Conservation (phyloP, 257 asterid genomes). For the Buddleja alternifolia region DNA sequence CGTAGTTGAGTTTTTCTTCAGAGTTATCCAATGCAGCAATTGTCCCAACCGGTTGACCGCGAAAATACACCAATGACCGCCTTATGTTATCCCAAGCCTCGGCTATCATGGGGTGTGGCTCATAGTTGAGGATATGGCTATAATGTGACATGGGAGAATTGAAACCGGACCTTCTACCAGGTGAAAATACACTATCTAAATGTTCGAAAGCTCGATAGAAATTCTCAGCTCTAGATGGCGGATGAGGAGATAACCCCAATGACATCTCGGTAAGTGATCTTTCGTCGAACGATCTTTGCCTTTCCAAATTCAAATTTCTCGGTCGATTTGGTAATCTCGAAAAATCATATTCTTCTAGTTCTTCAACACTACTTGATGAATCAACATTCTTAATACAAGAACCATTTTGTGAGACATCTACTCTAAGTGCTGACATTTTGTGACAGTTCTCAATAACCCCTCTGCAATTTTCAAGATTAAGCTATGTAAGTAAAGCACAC, state of each 20-base stretch:
- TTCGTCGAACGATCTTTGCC: constrained; percentile 70
- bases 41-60: constrained; percentile 87
- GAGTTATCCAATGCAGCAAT: constrained; percentile 81
- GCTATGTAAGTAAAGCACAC: constrained; percentile 7
- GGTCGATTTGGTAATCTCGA: constrained; percentile 51
- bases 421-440: constrained; percentile 50
- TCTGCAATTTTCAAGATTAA: constrained; percentile 32
- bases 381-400: constrained; percentile 36
- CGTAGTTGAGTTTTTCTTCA: constrained; percentile 85
- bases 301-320: constrained; percentile 56
- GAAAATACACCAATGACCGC: constrained; percentile 72
- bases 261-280: constrained; percentile 60
- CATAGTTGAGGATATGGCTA: constrained; percentile 32
- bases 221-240: constrained; percentile 57
- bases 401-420: constrained; percentile 44
- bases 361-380: constrained; percentile 38
- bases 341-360: constrained; percentile 59
- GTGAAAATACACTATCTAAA: constrained; percentile 50
- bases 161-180: constrained; percentile 56
- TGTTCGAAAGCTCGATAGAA: constrained; percentile 50
- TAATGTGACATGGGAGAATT: constrained; percentile 63
- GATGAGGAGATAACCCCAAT: constrained; percentile 53
- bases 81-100: constrained; percentile 85
- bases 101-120: constrained; percentile 59
- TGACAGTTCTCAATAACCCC: constrained; percentile 4